A percentile compares a stretch with the other conserved stretches of the same genome.
phyloP scores from a whole-genome alignment of 1,139 yeast species.

The Meyerozyma elateridarum region DNA sequence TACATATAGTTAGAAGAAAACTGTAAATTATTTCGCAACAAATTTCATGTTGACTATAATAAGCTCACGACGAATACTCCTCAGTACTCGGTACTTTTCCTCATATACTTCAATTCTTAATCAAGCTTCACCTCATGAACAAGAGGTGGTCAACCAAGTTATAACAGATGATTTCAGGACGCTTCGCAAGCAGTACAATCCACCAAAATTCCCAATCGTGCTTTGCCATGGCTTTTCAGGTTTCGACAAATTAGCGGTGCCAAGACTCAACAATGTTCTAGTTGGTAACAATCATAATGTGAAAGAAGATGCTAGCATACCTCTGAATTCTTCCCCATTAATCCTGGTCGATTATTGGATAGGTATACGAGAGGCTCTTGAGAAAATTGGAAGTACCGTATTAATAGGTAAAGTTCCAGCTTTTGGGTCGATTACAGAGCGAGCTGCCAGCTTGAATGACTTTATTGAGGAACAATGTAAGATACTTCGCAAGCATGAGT shows the following conservation, averaged over 20 bases:
- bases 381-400: slow-evolving; percentile 60
- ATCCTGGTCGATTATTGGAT: slow-evolving; percentile 64
- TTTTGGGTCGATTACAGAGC: slow-evolving; percentile 65
- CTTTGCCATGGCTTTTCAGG: slow-evolving; percentile 85
- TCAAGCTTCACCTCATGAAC: too few relatives aligned
- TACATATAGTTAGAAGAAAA: neutral
- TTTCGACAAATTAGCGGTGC: slow-evolving; percentile 48
- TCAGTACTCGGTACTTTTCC: too few relatives aligned
- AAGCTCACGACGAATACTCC: too few relatives aligned
- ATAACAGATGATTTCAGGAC: slow-evolving; percentile 2
- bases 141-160: too few relatives aligned
- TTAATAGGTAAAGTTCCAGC: slow-evolving; percentile 79
- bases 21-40: slow-evolving; percentile 4
- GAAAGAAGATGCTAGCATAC: slow-evolving; percentile 13
- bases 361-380: slow-evolving; percentile 65
- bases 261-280: slow-evolving; percentile 18
- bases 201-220: slow-evolving; percentile 59
- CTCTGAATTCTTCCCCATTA: slow-evolving; percentile 21
- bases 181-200: slow-evolving; percentile 21
- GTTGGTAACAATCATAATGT: slow-evolving; percentile 11
- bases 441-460: slow-evolving; percentile 57
- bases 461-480: slow-evolving; percentile 45
- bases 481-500: slow-evolving; percentile 22
- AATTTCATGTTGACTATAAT: too few relatives aligned
- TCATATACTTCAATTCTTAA: too few relatives aligned